phyloP scores from a whole-genome alignment of 495 filamentous ascomycete species.

The Penicillium subrubescens region DNA sequence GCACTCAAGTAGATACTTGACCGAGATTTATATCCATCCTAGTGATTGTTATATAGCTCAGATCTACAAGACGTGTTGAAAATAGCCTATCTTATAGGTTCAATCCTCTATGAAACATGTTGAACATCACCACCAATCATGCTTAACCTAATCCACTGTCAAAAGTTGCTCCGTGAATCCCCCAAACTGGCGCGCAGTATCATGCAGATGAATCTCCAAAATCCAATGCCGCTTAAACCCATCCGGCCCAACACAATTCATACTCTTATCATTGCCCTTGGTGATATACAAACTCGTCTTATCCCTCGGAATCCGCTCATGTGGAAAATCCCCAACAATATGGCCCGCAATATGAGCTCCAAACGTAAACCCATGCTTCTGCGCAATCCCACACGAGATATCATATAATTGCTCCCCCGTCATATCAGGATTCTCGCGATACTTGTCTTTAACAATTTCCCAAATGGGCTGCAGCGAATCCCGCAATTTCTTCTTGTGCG shows the following conservation, averaged over 20 bases:
- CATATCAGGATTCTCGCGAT: slow-evolving; percentile 37
- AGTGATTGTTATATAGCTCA: background rate
- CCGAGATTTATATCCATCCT: background rate
- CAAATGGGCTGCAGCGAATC: slow-evolving; percentile 48
- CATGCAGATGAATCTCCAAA: slow-evolving; percentile 52
- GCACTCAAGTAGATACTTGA: background rate
- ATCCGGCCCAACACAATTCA: slow-evolving; percentile 39
- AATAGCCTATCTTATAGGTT: background rate
- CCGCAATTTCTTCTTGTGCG: slow-evolving; percentile 43
- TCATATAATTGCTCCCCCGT: slow-evolving; percentile 46
- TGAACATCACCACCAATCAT: background rate
- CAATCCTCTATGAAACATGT: background rate
- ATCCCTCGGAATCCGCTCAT: slow-evolving; percentile 53
- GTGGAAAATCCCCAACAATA: slow-evolving; percentile 44
- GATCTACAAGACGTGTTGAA: background rate
- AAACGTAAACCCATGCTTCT: slow-evolving; percentile 40
- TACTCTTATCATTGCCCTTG: slow-evolving; percentile 40
- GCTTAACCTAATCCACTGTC: background rate
- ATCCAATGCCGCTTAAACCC: slow-evolving; percentile 52
- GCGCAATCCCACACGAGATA: slow-evolving; percentile 33
- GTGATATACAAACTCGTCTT: slow-evolving; percentile 44
- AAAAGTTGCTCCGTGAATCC: slow-evolving; percentile 11
- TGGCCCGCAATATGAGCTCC: slow-evolving; percentile 50
- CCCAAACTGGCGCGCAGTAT: slow-evolving; percentile 22
- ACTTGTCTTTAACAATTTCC: slow-evolving; percentile 41